Conservation (phyloP, 805 yeast genomes). For the Hanseniaspora thailandica region DNA sequence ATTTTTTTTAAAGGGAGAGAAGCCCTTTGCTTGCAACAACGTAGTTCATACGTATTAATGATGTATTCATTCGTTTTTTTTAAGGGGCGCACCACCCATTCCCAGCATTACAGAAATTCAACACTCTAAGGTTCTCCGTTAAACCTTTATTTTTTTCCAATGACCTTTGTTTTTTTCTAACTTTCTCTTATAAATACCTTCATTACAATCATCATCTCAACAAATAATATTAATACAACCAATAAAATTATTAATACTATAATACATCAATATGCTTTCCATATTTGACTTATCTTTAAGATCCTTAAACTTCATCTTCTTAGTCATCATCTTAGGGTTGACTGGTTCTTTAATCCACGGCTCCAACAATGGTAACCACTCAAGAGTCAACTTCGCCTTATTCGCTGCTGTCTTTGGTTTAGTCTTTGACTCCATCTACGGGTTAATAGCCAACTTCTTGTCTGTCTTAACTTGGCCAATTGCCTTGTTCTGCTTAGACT, state of each 20-base stretch:
- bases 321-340: slow-evolving; percentile 72
- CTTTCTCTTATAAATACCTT: no score
- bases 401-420: slow-evolving; percentile 83
- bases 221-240: not conserved
- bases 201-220: no score
- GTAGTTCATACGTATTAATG: no score
- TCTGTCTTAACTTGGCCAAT: slow-evolving; percentile 81
- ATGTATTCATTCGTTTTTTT: no score
- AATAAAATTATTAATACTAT: not conserved
- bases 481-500: slow-evolving; percentile 61
- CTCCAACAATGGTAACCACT: slow-evolving; percentile 32
- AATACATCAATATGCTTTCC: slow-evolving; percentile 40
- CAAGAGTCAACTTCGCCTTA: slow-evolving; percentile 76
- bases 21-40: no score
- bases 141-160: no score
- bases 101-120: no score
- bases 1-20: no score
- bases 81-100: no score
- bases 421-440: slow-evolving; percentile 69
- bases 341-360: slow-evolving; percentile 79
- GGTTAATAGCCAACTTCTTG: slow-evolving; percentile 62
- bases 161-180: no score
- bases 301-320: slow-evolving; percentile 58
- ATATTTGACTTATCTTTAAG: slow-evolving; percentile 69
- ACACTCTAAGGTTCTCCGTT: no score